Evolutionary conservation across 1,284 basidiomycete genomes (phyloP).

Genomic region (Malassezia dermatis): DNA sequence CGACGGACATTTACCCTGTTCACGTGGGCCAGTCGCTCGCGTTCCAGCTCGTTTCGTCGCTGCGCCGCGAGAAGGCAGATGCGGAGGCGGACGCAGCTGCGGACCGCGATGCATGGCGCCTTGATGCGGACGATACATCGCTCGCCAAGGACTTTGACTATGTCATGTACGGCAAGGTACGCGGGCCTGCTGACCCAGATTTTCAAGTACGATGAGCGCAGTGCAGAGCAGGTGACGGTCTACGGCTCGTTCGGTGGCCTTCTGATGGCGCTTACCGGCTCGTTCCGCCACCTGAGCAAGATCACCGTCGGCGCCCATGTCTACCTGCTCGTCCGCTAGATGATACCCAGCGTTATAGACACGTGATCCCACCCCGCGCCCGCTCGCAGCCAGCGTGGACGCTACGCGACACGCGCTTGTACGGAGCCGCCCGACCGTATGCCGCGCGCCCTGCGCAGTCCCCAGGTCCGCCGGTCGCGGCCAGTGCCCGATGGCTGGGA

Average conservation of each 20-base stretch:
- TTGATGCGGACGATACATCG: conserved; percentile 59
- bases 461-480: neutral
- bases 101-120: conserved; percentile 68
- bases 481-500: conserved; percentile 23
- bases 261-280: conserved; percentile 84
- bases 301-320: conserved; percentile 87
- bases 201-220: conserved; percentile 88
- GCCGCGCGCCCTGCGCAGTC: neutral
- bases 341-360: conserved; percentile 1
- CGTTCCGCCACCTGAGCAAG: conserved; percentile 80
- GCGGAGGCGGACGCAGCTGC: conserved; percentile 17
- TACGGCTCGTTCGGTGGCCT: conserved; percentile 96
- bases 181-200: conserved; percentile 56
- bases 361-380: neutral
- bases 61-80: conserved; percentile 51
- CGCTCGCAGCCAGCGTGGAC: neutral
- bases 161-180: conserved; percentile 95
- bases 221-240: conserved; percentile 73
- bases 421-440: neutral
- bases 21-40: conserved; percentile 62
- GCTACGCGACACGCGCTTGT: neutral
- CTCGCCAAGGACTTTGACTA: conserved; percentile 95
- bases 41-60: conserved; percentile 62
- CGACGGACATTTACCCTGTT: conserved; percentile 48
- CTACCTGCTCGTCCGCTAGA: conserved; percentile 68